A percentile compares a stretch with the other conserved stretches of the same genome.
Conservation (phyloP, 768 basidiomycete species). For the Saitozyma sp. region DNA sequence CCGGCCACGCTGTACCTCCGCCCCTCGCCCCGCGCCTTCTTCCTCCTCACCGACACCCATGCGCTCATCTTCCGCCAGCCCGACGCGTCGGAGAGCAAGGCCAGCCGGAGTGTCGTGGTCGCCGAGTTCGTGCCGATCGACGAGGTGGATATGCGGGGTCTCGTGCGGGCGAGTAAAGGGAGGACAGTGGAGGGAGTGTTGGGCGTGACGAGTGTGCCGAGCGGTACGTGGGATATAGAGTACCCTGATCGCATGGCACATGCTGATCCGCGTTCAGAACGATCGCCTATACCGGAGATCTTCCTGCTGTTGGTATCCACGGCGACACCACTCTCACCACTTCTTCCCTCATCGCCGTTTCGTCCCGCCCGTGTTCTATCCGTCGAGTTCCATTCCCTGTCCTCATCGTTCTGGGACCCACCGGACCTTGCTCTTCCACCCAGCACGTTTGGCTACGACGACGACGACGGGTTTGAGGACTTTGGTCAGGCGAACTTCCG, state of each 20-base stretch:
- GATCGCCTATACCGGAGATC: conserved; percentile 54
- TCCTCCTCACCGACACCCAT: conserved; percentile 41
- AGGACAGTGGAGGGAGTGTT: conserved; percentile 74
- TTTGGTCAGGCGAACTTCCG: conserved; percentile 12
- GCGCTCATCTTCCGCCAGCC: conserved; percentile 49
- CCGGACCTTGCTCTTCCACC: conserved; percentile 28
- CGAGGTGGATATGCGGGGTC: conserved; percentile 66
- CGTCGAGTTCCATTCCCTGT: conserved; percentile 85
- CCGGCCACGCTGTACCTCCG: conserved; percentile 47
- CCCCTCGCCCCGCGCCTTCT: conserved; percentile 41
- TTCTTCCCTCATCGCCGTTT: conserved; percentile 62
- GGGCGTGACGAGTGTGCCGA: conserved; percentile 58
- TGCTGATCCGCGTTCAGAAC: conserved; percentile 25
- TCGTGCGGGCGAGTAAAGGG: conserved; percentile 69
- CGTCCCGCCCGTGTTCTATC: conserved; percentile 71
- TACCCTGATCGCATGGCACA: neutral
- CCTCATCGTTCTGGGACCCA: conserved; percentile 81
- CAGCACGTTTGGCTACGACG: conserved; percentile 9
- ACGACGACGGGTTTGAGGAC: conserved; percentile 26
- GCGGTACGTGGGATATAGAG: conserved; percentile 32
- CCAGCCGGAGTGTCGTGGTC: conserved; percentile 58
- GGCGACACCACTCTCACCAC: conserved; percentile 65
- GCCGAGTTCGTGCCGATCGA: conserved; percentile 80
- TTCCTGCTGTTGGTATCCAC: conserved; percentile 81
- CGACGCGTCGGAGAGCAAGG: conserved; percentile 34